phyloP scores from a whole-genome alignment of 257 asterid genomes.

The Nicotiana tabacum region DNA sequence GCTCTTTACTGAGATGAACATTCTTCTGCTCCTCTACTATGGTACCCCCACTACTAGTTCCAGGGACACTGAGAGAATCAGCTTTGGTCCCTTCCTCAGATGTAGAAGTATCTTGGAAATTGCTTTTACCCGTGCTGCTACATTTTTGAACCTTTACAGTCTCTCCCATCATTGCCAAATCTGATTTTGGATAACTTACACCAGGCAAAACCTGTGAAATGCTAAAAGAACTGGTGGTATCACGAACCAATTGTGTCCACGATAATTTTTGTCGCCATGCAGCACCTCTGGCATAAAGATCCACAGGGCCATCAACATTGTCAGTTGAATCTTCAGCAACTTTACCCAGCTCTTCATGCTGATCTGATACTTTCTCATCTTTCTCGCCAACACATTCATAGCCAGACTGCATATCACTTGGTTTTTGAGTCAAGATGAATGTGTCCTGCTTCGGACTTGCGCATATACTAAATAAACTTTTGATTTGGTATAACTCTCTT shows the following conservation, averaged over 20 bases:
- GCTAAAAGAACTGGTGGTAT: constrained; percentile 48
- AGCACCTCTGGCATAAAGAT: constrained; percentile 41
- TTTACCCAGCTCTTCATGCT: constrained; percentile 18
- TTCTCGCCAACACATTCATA: constrained; percentile 12
- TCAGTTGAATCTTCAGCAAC: constrained; percentile 23
- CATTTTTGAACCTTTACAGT: constrained; percentile 13
- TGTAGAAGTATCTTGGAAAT: constrained; percentile 14
- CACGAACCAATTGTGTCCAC: constrained; percentile 62
- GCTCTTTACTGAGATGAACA: constrained; percentile 8
- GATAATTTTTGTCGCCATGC: constrained; percentile 57
- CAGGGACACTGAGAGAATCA: not conserved
- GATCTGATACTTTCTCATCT: constrained; percentile 6
- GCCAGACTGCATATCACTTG: not conserved
- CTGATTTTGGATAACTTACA: constrained; percentile 31
- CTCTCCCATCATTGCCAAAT: not conserved
- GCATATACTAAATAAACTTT: no score
- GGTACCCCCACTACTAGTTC: constrained; percentile 7
- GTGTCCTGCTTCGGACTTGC: no score
- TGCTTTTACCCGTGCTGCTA: constrained; percentile 9
- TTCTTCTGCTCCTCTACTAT: constrained; percentile 16
- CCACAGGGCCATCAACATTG: constrained; percentile 21
- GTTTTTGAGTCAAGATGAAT: no score
- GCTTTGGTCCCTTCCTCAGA: constrained; percentile 10
- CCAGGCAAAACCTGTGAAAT: constrained; percentile 57
- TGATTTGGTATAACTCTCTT: no score